These are phyloP conservation scores for Magnolia officinalis DNA, from an alignment of 164 flowering plant species.

Conservation along the genomic window DNA sequence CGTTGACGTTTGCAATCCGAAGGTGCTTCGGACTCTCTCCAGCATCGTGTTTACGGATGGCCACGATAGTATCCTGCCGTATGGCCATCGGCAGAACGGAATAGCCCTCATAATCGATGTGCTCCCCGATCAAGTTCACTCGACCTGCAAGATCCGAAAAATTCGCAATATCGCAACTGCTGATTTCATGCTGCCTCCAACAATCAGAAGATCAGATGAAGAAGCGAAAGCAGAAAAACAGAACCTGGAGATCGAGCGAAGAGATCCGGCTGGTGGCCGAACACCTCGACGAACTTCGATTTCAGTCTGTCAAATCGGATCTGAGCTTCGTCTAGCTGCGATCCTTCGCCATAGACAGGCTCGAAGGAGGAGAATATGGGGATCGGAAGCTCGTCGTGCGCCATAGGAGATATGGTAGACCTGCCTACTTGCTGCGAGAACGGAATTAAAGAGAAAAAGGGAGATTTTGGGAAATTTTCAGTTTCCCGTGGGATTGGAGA, in stretches of 20 bases:
- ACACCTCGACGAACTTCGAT: conserved; percentile 54
- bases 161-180: neutral
- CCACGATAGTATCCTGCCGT: conserved; percentile 81
- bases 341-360: conserved; percentile 79
- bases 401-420: conserved; percentile 3
- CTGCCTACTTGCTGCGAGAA: neutral
- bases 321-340: conserved; percentile 70
- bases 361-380: conserved; percentile 59
- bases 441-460: neutral
- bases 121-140: conserved; percentile 97
- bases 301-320: conserved; percentile 60
- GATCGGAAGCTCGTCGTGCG: conserved; percentile 70
- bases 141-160: conserved; percentile 44
- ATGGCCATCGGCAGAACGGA: conserved; percentile 99
- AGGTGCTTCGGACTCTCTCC: conserved; percentile 45
- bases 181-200: neutral
- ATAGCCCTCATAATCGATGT: conserved; percentile 93
- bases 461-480: neutral
- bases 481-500: neutral
- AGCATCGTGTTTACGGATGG: conserved; percentile 52
- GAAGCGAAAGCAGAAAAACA: neutral
- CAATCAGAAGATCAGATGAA: neutral
- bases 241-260: conserved; percentile 93
- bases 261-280: conserved; percentile 60
- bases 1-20: conserved; percentile 70